A percentile compares a stretch with the other conserved stretches of the same genome.
Conservation (phyloP, 106 monocot species). For the Apostasia shenzhenica region DNA sequence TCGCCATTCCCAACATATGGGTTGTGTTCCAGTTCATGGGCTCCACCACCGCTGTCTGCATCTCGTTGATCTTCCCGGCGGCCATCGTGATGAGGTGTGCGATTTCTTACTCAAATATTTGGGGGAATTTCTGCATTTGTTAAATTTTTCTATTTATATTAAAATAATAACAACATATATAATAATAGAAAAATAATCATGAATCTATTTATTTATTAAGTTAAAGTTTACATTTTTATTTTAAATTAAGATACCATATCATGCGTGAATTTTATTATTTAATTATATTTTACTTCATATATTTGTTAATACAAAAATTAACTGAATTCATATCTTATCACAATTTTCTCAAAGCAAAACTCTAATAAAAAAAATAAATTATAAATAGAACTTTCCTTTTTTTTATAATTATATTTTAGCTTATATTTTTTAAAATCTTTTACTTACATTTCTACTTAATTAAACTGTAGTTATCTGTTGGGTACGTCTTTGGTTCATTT, state of each 20-base stretch:
- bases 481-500: too few relatives aligned
- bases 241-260: neutral
- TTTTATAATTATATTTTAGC: too few relatives aligned
- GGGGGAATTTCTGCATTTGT: neutral
- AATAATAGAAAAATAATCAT: neutral
- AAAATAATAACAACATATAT: neutral
- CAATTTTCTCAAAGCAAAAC: too few relatives aligned
- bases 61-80: constrained; percentile 78
- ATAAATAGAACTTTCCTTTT: too few relatives aligned
- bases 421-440: too few relatives aligned
- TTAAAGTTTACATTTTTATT: neutral
- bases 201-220: neutral
- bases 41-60: constrained; percentile 61
- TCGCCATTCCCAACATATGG: constrained; percentile 81
- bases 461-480: too few relatives aligned
- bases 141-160: neutral
- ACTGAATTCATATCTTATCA: too few relatives aligned
- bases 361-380: too few relatives aligned
- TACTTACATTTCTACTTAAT: too few relatives aligned
- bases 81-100: constrained; percentile 62
- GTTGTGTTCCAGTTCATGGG: constrained; percentile 68
- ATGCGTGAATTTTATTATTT: neutral
- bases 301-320: too few relatives aligned
- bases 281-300: neutral
- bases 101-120: neutral